phyloP scores from a whole-genome alignment of 2,329 filamentous ascomycete genomes.

The Xylariales sp. region DNA sequence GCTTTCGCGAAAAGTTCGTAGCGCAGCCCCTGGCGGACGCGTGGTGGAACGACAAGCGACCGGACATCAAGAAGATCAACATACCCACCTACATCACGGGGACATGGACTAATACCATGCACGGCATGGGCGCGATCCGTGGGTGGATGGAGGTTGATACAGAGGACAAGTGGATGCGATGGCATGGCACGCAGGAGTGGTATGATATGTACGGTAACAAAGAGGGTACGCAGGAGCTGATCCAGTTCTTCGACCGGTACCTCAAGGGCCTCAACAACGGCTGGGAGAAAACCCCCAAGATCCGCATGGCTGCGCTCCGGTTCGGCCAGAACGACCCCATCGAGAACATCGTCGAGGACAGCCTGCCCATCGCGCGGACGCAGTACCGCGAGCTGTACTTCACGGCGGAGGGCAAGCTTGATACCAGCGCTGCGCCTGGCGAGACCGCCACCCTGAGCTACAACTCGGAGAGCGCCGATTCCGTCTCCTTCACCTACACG shows the following conservation, averaged over 20 bases:
- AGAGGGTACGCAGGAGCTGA: constrained; percentile 27
- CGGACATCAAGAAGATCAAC: constrained; percentile 11
- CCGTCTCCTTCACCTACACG: constrained; percentile 25
- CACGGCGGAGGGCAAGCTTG: constrained; percentile 6
- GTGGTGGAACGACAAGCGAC: constrained; percentile 14
- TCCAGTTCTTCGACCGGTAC: constrained; percentile 38
- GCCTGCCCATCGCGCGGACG: constrained; percentile 11
- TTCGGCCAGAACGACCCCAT: constrained; percentile 23
- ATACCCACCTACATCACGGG: constrained; percentile 13
- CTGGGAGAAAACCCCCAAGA: constrained; percentile 37
- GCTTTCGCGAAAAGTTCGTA: constrained; percentile 10
- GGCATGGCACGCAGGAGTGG: constrained; percentile 35
- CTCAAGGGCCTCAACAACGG: constrained; percentile 34
- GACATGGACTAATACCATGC: constrained; percentile 12
- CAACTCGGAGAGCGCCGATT: constrained; percentile 19
- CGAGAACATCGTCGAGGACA: constrained; percentile 18
- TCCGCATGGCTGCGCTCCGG: constrained; percentile 32
- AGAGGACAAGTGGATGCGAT: constrained; percentile 34
- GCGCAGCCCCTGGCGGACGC: constrained; percentile 8
- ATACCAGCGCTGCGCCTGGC: constrained; percentile 2
- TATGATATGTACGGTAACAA: constrained; percentile 32
- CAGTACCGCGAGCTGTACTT: constrained; percentile 11
- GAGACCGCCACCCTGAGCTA: constrained; percentile 15
- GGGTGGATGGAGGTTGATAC: constrained; percentile 28
- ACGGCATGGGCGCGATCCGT: constrained; percentile 13